Evolutionary conservation across 2,329 filamentous ascomycete species (phyloP).

Genomic region (Xylariales sp.): DNA sequence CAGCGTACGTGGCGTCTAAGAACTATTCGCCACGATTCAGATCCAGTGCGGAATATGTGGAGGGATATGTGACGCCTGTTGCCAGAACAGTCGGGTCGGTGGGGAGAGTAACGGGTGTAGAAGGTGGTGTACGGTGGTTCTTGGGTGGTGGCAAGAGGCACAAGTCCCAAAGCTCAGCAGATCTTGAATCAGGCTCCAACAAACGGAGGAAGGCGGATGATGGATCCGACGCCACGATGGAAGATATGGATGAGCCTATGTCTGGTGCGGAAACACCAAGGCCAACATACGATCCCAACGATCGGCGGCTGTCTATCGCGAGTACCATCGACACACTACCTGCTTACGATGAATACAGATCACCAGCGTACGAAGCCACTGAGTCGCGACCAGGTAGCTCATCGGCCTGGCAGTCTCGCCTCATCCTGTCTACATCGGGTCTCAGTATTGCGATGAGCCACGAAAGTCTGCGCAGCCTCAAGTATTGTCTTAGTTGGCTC

Average conservation of each 20-base stretch:
- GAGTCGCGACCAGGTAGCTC: slow-evolving; percentile 22
- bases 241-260: slow-evolving; percentile 17
- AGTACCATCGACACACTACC: slow-evolving; percentile 73
- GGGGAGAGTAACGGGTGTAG: slow-evolving; percentile 79
- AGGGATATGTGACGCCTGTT: slow-evolving; percentile 80
- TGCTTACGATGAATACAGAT: slow-evolving; percentile 75
- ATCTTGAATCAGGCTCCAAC: slow-evolving; percentile 45
- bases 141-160: slow-evolving; percentile 57
- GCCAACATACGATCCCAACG: slow-evolving; percentile 28
- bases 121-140: slow-evolving; percentile 82
- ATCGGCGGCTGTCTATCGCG: slow-evolving; percentile 56
- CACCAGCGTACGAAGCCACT: slow-evolving; percentile 67
- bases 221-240: slow-evolving; percentile 10
- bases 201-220: slow-evolving; percentile 54
- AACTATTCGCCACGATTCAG: slow-evolving; percentile 86
- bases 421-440: slow-evolving; percentile 87
- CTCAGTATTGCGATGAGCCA: slow-evolving; percentile 89
- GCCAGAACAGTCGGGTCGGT: slow-evolving; percentile 83
- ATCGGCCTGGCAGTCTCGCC: slow-evolving; percentile 67
- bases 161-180: slow-evolving; percentile 36
- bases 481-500: slow-evolving; percentile 78
- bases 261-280: slow-evolving; percentile 26
- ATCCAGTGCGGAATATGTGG: slow-evolving; percentile 85
- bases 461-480: slow-evolving; percentile 76
- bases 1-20: slow-evolving; percentile 82